Percentiles rank a stretch among this genome's conserved stretches.
phyloP scores from a whole-genome alignment of 2,329 filamentous ascomycete species.

The Fusarium buharicum region DNA sequence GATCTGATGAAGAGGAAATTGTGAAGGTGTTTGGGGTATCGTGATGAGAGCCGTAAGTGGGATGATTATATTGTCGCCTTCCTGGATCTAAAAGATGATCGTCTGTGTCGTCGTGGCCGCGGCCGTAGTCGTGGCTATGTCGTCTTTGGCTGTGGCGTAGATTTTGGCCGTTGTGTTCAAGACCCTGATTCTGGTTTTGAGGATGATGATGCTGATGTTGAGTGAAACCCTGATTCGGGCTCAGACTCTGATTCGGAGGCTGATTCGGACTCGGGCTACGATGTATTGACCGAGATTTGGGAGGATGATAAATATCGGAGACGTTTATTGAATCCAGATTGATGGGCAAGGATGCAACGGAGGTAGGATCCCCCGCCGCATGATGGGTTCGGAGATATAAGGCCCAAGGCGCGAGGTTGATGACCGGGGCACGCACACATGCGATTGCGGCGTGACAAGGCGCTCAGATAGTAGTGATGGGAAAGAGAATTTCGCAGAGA shows the following conservation, averaged over 20 bases:
- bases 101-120: slow-evolving; percentile 30
- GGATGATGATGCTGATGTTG: slow-evolving; percentile 32
- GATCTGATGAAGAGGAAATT: slow-evolving; percentile 29
- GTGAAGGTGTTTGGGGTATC: slow-evolving; percentile 35
- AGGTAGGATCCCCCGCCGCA: slow-evolving; percentile 67
- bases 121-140: slow-evolving; percentile 38
- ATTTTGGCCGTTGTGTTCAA: slow-evolving; percentile 18
- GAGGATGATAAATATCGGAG: slow-evolving; percentile 42
- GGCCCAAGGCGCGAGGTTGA: slow-evolving; percentile 28
- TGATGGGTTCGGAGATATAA: slow-evolving; percentile 53
- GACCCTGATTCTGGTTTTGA: slow-evolving; percentile 9
- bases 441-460: slow-evolving; percentile 19
- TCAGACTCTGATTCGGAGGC: slow-evolving; percentile 28
- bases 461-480: slow-evolving; percentile 23
- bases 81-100: slow-evolving; percentile 29
- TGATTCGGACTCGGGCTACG: slow-evolving; percentile 35
- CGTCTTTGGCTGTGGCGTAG: slow-evolving; percentile 30
- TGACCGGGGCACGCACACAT: slow-evolving; percentile 42
- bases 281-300: slow-evolving; percentile 35
- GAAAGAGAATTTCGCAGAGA: background rate
- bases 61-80: slow-evolving; percentile 45
- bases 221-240: slow-evolving; percentile 28
- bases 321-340: slow-evolving; percentile 67
- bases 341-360: slow-evolving; percentile 63
- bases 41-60: slow-evolving; percentile 20